phyloP scores from a whole-genome alignment of 2,329 filamentous ascomycete species.

The Cladophialophora psammophila region DNA sequence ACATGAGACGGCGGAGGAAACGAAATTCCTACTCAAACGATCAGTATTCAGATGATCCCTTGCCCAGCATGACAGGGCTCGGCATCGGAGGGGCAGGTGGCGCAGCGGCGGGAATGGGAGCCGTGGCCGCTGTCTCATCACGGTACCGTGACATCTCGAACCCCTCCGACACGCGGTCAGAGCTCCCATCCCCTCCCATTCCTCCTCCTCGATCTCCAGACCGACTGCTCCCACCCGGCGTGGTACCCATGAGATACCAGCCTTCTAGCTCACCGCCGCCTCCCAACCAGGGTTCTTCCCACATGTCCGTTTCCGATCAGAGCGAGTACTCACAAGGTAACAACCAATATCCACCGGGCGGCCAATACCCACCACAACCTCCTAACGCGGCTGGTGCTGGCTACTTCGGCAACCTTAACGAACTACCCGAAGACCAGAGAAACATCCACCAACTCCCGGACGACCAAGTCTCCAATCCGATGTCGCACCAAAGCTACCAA shows the following conservation, averaged over 20 bases:
- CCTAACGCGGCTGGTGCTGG: slow-evolving; percentile 11
- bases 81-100: slow-evolving; percentile 25
- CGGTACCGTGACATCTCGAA: slow-evolving; percentile 31
- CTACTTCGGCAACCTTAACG: slow-evolving; percentile 24
- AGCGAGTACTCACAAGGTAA: slow-evolving; percentile 34
- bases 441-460: slow-evolving; percentile 3
- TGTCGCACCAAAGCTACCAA: slow-evolving; percentile 22
- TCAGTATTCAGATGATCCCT: slow-evolving; percentile 30
- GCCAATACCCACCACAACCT: neutral
- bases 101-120: slow-evolving; percentile 27
- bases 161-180: slow-evolving; percentile 36
- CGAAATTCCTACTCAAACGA: slow-evolving; percentile 34
- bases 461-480: slow-evolving; percentile 16
- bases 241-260: slow-evolving; percentile 22
- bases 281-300: slow-evolving; percentile 22
- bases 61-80: slow-evolving; percentile 31
- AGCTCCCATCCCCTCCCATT: slow-evolving; percentile 34
- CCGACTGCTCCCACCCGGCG: slow-evolving; percentile 29
- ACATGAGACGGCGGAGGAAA: slow-evolving; percentile 34
- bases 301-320: slow-evolving; percentile 35
- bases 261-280: slow-evolving; percentile 26
- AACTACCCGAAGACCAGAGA: slow-evolving; percentile 27
- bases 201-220: slow-evolving; percentile 33
- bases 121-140: slow-evolving; percentile 27
- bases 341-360: slow-evolving; percentile 12